These are phyloP conservation scores for Anthracocystis setariae DNA, from an alignment of 1,284 basidiomycete genomes.

Conservation along the genomic window DNA sequence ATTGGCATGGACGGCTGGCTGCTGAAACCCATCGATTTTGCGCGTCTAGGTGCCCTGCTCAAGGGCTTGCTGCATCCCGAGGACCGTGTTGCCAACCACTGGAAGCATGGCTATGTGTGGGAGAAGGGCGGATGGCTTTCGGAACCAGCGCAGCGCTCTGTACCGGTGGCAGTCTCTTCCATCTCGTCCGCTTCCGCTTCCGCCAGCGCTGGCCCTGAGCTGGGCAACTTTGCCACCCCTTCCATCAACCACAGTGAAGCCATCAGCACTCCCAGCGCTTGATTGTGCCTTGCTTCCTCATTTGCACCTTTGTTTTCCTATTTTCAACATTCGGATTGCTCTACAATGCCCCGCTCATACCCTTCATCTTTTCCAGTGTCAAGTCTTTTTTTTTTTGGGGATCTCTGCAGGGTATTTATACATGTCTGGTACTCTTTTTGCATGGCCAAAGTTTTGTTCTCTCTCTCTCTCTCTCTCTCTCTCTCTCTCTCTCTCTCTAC, in stretches of 20 bases:
- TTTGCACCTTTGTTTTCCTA: no score
- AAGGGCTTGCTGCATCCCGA: slow-evolving; percentile 51
- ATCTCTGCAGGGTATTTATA: slow-evolving; percentile 18
- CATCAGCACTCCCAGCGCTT: slow-evolving; percentile 20
- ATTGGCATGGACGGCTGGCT: slow-evolving; percentile 85
- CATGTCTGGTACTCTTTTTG: slow-evolving; percentile 18
- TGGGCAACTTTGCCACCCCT: slow-evolving; percentile 1
- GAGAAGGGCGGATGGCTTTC: slow-evolving; percentile 64
- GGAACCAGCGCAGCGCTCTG: slow-evolving; percentile 44
- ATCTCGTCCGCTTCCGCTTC: slow-evolving; percentile 20
- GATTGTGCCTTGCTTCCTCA: background rate
- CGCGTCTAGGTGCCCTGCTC: slow-evolving; percentile 51
- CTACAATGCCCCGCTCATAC: no score
- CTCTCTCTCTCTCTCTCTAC: slow-evolving; percentile 4
- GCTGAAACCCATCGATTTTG: slow-evolving; percentile 85
- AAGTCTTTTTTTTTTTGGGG: slow-evolving; percentile 7
- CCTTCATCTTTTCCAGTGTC: background rate
- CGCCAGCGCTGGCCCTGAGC: slow-evolving; percentile 1
- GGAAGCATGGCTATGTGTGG: slow-evolving; percentile 57
- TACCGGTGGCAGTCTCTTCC: slow-evolving; percentile 19
- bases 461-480: slow-evolving; percentile 7
- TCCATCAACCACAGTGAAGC: slow-evolving; percentile 5
- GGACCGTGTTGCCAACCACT: slow-evolving; percentile 49
- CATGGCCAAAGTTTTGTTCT: slow-evolving; percentile 6
- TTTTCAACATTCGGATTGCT: no score